A percentile compares a stretch with the other conserved stretches of the same genome.
Conservation (phyloP, 441 rosid genomes). For the Erodium trifolium region DNA sequence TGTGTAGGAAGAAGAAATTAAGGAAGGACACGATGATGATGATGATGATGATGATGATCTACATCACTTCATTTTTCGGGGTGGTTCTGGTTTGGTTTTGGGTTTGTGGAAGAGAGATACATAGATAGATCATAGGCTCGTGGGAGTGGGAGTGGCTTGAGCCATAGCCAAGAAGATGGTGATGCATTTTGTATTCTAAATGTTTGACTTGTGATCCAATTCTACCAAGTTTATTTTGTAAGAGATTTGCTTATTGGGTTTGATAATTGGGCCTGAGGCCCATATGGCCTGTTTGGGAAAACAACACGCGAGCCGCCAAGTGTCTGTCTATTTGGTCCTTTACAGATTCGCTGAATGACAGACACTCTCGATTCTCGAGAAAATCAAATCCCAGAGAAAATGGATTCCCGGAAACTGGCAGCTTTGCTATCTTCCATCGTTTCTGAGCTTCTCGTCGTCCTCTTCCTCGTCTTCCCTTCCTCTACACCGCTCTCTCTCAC, state of each 20-base stretch:
- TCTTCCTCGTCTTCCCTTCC: conserved; percentile 32
- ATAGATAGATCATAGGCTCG: too few species aligned
- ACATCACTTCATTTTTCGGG: too few species aligned
- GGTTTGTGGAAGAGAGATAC: too few species aligned
- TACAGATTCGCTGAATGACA: conserved; percentile 23
- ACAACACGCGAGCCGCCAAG: background rate
- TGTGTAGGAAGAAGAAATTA: too few species aligned
- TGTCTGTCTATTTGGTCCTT: conserved; percentile 6
- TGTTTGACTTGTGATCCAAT: too few species aligned
- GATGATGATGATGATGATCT: too few species aligned
- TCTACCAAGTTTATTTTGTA: too few species aligned
- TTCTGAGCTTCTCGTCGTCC: conserved; percentile 33
- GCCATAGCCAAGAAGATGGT: too few species aligned
- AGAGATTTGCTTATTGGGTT: background rate
- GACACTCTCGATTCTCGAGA: conserved; percentile 40
- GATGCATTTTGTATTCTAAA: too few species aligned
- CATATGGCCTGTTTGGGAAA: conserved; percentile 13
- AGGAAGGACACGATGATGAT: too few species aligned
- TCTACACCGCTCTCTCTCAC: conserved; percentile 11
- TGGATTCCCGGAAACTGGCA: conserved; percentile 30
- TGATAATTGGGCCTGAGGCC: conserved; percentile 4
- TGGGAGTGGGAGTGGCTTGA: too few species aligned
- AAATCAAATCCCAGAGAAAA: conserved; percentile 10
- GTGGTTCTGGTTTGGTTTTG: too few species aligned
- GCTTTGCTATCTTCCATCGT: conserved; percentile 40